Percentiles rank a stretch among this genome's conserved stretches.
Evolutionary conservation across 495 filamentous ascomycete genomes (phyloP).

Genomic region (Trichoderma parareesei): DNA sequence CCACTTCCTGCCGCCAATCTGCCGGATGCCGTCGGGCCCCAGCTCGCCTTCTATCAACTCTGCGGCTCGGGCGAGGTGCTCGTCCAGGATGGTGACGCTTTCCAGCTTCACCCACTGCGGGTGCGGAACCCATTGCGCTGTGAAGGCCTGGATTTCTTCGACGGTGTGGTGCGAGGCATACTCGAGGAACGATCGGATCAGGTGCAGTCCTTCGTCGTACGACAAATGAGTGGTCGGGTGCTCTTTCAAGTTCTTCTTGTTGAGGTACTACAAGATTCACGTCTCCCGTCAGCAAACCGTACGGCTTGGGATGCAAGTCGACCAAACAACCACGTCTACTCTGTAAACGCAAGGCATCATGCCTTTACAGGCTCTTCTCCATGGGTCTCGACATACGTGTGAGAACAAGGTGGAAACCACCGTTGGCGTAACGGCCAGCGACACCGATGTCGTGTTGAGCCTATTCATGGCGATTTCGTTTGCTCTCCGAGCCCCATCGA

Average conservation of each 20-base stretch:
- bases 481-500: background rate
- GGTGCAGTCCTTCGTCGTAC: constrained; percentile 86
- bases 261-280: constrained; percentile 55
- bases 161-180: constrained; percentile 81
- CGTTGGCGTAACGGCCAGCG: constrained; percentile 55
- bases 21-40: constrained; percentile 61
- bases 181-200: constrained; percentile 75
- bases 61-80: constrained; percentile 54
- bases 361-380: background rate
- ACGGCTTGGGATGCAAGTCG: background rate
- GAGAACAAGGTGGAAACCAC: constrained; percentile 57
- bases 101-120: constrained; percentile 83
- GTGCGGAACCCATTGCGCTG: constrained; percentile 77
- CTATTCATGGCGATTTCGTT: constrained; percentile 17
- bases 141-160: constrained; percentile 87
- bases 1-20: constrained; percentile 77
- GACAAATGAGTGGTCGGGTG: constrained; percentile 82
- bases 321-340: background rate
- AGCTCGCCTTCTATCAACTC: constrained; percentile 57
- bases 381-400: constrained; percentile 36
- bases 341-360: background rate
- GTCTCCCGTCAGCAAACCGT: background rate
- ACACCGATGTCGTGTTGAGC: constrained; percentile 53
- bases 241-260: constrained; percentile 62
- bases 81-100: constrained; percentile 56